Evolutionary conservation across 768 basidiomycete genomes (phyloP), one percentile per base, ranked within the genome.

Genomic region (Phylloporus sp.): DNA sequence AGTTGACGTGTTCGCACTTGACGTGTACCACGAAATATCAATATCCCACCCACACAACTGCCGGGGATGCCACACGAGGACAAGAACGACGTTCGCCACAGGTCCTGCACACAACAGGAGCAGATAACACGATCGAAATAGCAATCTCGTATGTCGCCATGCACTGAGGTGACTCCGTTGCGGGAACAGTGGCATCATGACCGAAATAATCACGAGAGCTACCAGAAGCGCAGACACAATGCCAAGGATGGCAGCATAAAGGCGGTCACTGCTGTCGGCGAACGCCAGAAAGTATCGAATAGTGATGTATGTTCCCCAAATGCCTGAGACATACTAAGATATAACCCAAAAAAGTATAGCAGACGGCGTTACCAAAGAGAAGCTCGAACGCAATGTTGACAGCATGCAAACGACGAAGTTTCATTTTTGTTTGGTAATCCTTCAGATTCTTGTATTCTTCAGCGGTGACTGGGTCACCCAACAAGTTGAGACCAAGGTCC

Each of bases 231-330:
- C 59, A 44, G 64, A 64, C 18, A 24, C 6, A 29, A 59, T 49
- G 11, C 60, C 61, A 26, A 71, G 55, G 6, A 64, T 58, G 26
- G 75, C 52, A 0, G 71, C 43, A 46, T 45, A 59, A 75, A 65
- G 29, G 73, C 70, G 49, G 77, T 52, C 65, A 10, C 77, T 71
- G 50, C 70, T 69, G 41, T 76, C 75, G 5, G 70, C 70, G 58
- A 77, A 84, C 4, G 84, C 81, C 11, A 88, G 59, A 59, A 78
- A 83, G 63, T 89, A 91, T 39, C 86, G 82, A 47, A 81, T 64
- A 6, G 78, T 73, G 54, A 77, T 84, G 64, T 86, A 89, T 8
- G 73, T 62, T 24, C 80, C 76, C 84, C 86, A 90, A 26, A 63
- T 64, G 53, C 71, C 85, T 86, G 49, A 2, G 23, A 11, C 20